These are phyloP conservation scores for Saccharomycopsis babjevae DNA, from an alignment of 805 yeast genomes.

Conservation along the genomic window DNA sequence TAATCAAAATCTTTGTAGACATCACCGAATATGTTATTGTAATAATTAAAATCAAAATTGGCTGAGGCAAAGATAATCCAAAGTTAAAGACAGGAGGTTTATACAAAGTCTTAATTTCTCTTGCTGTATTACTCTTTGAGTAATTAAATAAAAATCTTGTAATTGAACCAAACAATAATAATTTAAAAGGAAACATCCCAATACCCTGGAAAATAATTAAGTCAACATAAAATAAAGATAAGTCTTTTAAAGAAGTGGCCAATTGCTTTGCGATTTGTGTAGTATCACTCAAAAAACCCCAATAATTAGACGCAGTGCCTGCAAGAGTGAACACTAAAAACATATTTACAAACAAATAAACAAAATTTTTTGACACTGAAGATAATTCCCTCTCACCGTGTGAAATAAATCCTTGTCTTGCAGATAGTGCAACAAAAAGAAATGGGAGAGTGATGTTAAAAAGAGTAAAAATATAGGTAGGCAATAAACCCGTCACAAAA, in stretches of 20 bases:
- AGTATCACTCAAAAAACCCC: slow-evolving; percentile 79
- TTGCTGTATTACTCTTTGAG: slow-evolving; percentile 62
- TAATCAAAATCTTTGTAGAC: slow-evolving; percentile 75
- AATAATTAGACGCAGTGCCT: slow-evolving; percentile 76
- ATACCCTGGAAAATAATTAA: slow-evolving; percentile 71
- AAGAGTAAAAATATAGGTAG: slow-evolving; percentile 82
- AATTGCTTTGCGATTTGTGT: slow-evolving; percentile 79
- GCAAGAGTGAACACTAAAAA: slow-evolving; percentile 90
- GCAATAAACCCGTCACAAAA: slow-evolving; percentile 78
- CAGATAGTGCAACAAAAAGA: slow-evolving; percentile 72
- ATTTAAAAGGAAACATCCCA: slow-evolving; percentile 83
- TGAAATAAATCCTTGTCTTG: slow-evolving; percentile 80
- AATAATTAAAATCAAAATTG: slow-evolving; percentile 74
- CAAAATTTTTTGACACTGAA: slow-evolving; percentile 84
- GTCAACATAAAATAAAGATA: slow-evolving; percentile 85
- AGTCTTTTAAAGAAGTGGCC: slow-evolving; percentile 69
- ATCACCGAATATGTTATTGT: slow-evolving; percentile 81
- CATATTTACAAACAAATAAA: slow-evolving; percentile 87
- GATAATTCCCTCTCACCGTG: slow-evolving; percentile 89
- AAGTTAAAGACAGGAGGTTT: slow-evolving; percentile 89
- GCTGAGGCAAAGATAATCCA: slow-evolving; percentile 87
- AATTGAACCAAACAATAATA: slow-evolving; percentile 72
- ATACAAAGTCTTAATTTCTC: slow-evolving; percentile 66
- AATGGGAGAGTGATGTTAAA: slow-evolving; percentile 79
- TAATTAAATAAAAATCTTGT: slow-evolving; percentile 62